phyloP scores from a whole-genome alignment of 2,329 filamentous ascomycete genomes.

The Trichothecium sympodiale region DNA sequence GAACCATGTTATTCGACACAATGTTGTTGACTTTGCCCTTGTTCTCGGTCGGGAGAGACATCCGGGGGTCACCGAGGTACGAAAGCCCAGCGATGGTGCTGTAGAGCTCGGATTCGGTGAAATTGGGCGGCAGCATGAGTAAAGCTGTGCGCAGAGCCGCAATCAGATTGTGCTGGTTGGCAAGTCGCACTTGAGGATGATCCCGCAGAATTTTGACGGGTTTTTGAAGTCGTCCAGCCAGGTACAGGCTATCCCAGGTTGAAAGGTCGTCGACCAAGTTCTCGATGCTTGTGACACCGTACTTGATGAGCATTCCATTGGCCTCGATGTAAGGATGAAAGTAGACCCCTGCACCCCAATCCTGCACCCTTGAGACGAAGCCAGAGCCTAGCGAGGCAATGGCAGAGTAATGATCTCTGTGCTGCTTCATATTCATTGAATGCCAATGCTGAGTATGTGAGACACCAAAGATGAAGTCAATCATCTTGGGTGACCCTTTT shows the following conservation, averaged over 20 bases:
- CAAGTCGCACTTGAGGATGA: conserved; percentile 80
- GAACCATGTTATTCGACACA: conserved; percentile 78
- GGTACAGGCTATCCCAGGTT: conserved; percentile 88
- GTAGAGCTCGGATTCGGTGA: conserved; percentile 82
- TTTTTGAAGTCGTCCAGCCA: conserved; percentile 93
- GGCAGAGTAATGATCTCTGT: conserved; percentile 85
- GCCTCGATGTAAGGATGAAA: conserved; percentile 94
- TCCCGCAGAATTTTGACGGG: conserved; percentile 96
- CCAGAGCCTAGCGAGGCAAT: conserved; percentile 76
- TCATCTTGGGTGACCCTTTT: conserved; percentile 85
- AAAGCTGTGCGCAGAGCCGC: conserved; percentile 85
- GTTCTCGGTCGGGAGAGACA: conserved; percentile 83
- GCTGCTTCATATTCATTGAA: conserved; percentile 77
- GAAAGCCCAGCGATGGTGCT: conserved; percentile 84
- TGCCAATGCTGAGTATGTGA: conserved; percentile 96
- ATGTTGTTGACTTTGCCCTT: conserved; percentile 91
- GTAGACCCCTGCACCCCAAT: conserved; percentile 91
- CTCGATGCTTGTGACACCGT: conserved; percentile 89
- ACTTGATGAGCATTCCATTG: conserved; percentile 94
- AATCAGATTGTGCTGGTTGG: conserved; percentile 91
- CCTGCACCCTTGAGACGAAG: conserved; percentile 74
- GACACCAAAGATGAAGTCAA: conserved; percentile 96
- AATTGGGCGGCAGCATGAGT: conserved; percentile 70
- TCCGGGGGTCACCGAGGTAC: conserved; percentile 93
- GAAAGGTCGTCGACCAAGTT: conserved; percentile 79